Conservation (phyloP, 192 early-diverging fungal species). For the Coemansia sp. region DNA sequence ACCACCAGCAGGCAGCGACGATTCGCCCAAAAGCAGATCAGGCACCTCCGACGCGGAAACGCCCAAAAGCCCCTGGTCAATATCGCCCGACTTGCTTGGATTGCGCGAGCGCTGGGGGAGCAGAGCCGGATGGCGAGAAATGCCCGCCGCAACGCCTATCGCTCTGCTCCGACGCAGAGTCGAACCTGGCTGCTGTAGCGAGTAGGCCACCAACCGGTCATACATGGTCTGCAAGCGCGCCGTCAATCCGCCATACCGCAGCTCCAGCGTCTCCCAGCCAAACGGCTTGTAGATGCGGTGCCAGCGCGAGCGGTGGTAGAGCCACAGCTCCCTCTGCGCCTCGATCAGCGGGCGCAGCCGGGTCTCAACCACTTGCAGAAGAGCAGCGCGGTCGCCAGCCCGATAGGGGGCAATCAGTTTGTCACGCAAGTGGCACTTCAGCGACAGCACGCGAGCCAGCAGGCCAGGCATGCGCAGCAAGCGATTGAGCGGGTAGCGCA, state of each 20-base stretch:
- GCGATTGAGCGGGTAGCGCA: constrained; percentile 65
- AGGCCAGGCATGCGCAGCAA: constrained; percentile 67
- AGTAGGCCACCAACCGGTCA: constrained; percentile 63
- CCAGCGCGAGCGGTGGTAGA: constrained; percentile 79
- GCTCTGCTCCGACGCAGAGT: constrained; percentile 40
- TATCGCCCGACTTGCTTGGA: constrained; percentile 13
- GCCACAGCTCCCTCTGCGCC: constrained; percentile 70
- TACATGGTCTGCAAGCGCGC: constrained; percentile 68
- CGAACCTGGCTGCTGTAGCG: constrained; percentile 19
- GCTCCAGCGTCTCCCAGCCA: constrained; percentile 81
- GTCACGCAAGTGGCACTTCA: constrained; percentile 71
- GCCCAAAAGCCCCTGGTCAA: not conserved
- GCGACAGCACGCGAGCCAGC: constrained; percentile 63
- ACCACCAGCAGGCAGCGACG: not conserved
- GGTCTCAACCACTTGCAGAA: constrained; percentile 59
- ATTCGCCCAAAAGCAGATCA: not conserved
- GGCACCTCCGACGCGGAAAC: not conserved
- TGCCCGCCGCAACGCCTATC: constrained; percentile 45
- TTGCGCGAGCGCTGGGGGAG: constrained; percentile 25
- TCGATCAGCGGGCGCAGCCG: constrained; percentile 59
- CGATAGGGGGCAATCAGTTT: constrained; percentile 63
- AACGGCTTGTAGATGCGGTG: constrained; percentile 77
- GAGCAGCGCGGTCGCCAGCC: constrained; percentile 50
- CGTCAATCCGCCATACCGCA: constrained; percentile 75
- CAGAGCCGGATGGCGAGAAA: constrained; percentile 41